phyloP scores from a whole-genome alignment of 768 basidiomycete species.

The Leucogyrophana mollusca region DNA sequence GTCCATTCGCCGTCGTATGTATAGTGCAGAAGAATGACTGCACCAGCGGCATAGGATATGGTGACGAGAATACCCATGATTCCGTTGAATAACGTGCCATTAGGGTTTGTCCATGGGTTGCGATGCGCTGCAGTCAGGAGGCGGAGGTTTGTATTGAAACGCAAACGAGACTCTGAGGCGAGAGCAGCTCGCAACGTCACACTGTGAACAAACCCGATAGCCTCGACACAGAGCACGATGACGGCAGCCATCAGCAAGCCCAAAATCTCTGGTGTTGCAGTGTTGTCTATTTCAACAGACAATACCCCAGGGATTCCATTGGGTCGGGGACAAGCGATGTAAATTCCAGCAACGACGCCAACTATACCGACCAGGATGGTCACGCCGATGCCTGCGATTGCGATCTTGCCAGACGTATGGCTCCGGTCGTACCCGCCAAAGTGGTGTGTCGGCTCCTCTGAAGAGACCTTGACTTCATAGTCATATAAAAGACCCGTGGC shows the following conservation, averaged over 20 bases:
- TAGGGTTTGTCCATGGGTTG: constrained; percentile 17
- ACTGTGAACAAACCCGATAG: constrained; percentile 26
- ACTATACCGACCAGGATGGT: constrained; percentile 1
- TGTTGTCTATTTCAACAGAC: neutral
- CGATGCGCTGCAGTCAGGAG: constrained; percentile 18
- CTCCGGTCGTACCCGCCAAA: neutral
- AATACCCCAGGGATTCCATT: too few species aligned
- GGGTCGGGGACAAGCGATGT: too few species aligned
- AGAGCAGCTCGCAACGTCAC: constrained; percentile 27
- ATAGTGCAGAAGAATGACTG: neutral
- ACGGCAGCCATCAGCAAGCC: constrained; percentile 1
- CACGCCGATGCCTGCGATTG: neutral
- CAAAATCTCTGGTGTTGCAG: constrained; percentile 1
- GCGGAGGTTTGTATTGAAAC: constrained; percentile 29
- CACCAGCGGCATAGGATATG: constrained; percentile 17
- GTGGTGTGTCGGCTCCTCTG: neutral
- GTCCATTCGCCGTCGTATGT: neutral
- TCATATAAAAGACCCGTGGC: too few species aligned
- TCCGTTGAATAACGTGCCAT: constrained; percentile 18
- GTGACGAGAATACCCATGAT: constrained; percentile 27
- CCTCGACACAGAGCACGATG: constrained; percentile 12
- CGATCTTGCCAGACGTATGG: neutral
- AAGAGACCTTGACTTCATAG: too few species aligned
- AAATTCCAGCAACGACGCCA: constrained; percentile 1
- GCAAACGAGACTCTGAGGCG: constrained; percentile 20